Conservation (phyloP, 2,329 filamentous ascomycete species). For the Xylariaceae sp. region DNA sequence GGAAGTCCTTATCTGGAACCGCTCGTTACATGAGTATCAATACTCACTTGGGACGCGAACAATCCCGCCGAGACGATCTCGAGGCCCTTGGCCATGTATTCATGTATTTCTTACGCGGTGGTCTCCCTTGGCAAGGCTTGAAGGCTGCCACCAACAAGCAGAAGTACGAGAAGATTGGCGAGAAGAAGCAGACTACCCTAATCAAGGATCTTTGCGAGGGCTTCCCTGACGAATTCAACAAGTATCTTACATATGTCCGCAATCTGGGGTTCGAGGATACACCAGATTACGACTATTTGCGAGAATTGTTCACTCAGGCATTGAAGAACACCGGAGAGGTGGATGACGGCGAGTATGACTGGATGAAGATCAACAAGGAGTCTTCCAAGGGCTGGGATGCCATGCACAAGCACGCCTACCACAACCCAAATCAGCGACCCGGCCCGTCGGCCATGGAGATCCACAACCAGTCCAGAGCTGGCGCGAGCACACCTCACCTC, state of each 20-base stretch:
- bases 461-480: constrained; percentile 67
- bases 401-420: constrained; percentile 67
- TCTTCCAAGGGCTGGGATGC: constrained; percentile 87
- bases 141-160: constrained; percentile 82
- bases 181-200: constrained; percentile 97
- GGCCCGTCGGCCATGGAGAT: constrained; percentile 83
- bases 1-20: constrained; percentile 94
- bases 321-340: constrained; percentile 92
- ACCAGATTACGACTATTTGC: constrained; percentile 95
- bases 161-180: constrained; percentile 99
- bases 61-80: constrained; percentile 91
- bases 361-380: constrained; percentile 92
- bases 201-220: constrained; percentile 97
- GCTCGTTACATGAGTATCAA: constrained; percentile 99
- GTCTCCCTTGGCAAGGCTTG: constrained; percentile 67
- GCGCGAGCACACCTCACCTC: constrained; percentile 64
- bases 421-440: constrained; percentile 72
- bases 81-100: constrained; percentile 79
- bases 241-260: constrained; percentile 94
- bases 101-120: constrained; percentile 70
- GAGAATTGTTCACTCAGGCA: constrained; percentile 92
- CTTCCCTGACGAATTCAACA: constrained; percentile 95
- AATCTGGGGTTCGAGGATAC: constrained; percentile 98
- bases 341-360: constrained; percentile 98
- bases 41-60: constrained; percentile 92